Base-by-base conservation (phyloP, 257 asterid species). In the Sherardia arvensis region DNA sequence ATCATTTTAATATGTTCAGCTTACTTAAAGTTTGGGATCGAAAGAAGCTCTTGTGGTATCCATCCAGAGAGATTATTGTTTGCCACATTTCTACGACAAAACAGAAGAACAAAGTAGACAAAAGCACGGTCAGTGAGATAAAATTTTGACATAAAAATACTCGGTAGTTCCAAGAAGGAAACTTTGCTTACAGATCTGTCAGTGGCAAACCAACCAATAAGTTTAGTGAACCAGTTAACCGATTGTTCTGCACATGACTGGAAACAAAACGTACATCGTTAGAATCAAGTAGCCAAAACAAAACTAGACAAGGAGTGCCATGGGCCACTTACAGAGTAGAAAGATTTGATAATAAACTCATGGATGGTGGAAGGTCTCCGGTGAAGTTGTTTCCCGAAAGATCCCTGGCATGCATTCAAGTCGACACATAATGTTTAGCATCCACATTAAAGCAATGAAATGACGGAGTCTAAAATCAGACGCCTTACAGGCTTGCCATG, bases 291-390 rank as follows among this genome's bases (percentile, higher is more conserved):
- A 77, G 51, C 28, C 8, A 40, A 53, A 70, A 72, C 48, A 70
- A 32, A 34, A 76, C 64, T 49, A 29, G 51, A 58, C 9, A 12
- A 67, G 61, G 4, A 59, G 61, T 38, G 63, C 32, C 33, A 54
- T 66, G 67, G 47, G 17, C 17, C 47, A 38, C 99, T 90, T 78
- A 93, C 99, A 93, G 95, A 59, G 83, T 77, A 57, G 99, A 81
- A 76, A 93, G 86, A 75, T 87, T 93, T 56, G 92, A 67, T 83
- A 90, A 79, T 53, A 84, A 76, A 63, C 79, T 69, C 70, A 93
- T 70, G 66, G 97, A 84, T 66, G 84, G 58, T 22, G 97, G 99
- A 64, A 93, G 90, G 78, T 87, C 96, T 61, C 97, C 95, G 36
- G 94, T 70, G 69, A 90, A 78, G 73, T 84, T 90, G 85, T 93